A percentile compares a stretch with the other conserved stretches of the same genome.
Evolutionary conservation across 1,284 basidiomycete species (phyloP).

Genomic region (Entoloma clypeatum): DNA sequence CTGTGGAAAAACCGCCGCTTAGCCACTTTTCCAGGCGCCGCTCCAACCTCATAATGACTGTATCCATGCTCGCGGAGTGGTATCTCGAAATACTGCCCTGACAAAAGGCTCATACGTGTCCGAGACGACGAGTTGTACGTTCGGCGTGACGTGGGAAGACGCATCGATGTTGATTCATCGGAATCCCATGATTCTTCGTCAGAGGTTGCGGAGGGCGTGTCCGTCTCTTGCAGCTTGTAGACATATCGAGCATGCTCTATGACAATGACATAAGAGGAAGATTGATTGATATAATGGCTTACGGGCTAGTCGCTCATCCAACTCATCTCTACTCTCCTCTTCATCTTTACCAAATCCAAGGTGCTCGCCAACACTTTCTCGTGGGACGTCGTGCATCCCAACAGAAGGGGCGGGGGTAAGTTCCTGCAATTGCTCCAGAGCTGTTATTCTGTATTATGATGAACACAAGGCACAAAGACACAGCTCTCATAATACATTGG

Average conservation of each 20-base stretch:
- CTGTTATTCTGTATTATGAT: constrained; percentile 59
- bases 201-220: constrained; percentile 41
- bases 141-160: constrained; percentile 32
- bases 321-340: constrained; percentile 44
- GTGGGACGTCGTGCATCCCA: constrained; percentile 81
- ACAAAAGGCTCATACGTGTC: constrained; percentile 65
- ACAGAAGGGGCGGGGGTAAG: constrained; percentile 85
- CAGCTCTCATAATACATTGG: constrained; percentile 1
- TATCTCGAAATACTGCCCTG: constrained; percentile 51
- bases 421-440: constrained; percentile 76
- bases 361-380: constrained; percentile 61
- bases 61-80: constrained; percentile 35
- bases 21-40: constrained; percentile 20
- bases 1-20: constrained; percentile 61
- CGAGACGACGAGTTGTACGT: constrained; percentile 26
- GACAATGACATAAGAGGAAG: not conserved
- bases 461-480: constrained; percentile 1
- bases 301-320: constrained; percentile 72
- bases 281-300: constrained; percentile 26
- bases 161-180: constrained; percentile 44
- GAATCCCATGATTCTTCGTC: constrained; percentile 46
- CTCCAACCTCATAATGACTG: constrained; percentile 32
- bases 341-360: constrained; percentile 52
- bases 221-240: constrained; percentile 55
- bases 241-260: constrained; percentile 62